phyloP scores from a whole-genome alignment of 129 eudicot species.

The Sambucus nigra region DNA sequence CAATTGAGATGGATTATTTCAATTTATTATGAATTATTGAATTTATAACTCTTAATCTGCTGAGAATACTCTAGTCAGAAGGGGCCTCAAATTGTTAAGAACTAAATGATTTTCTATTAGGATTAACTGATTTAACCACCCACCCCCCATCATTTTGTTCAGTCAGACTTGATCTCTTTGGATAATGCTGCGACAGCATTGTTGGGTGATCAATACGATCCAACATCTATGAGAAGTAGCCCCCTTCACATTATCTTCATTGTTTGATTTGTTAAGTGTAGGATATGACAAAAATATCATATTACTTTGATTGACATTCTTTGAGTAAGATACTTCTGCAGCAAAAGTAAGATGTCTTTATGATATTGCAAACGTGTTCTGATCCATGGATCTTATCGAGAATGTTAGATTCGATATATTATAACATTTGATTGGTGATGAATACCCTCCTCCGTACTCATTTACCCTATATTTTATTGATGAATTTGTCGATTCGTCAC shows the following conservation, averaged over 20 bases:
- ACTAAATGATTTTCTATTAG: not conserved
- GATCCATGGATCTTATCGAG: constrained; percentile 65
- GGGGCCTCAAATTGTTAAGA: too few species aligned
- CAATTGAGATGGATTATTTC: too few species aligned
- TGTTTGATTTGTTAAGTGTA: not conserved
- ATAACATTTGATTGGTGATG: not conserved
- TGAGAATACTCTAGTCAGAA: too few species aligned
- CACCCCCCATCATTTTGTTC: constrained; percentile 2
- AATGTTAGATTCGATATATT: constrained; percentile 40
- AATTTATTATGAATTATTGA: too few species aligned
- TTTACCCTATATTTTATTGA: not conserved
- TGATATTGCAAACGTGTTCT: constrained; percentile 69
- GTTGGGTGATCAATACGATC: constrained; percentile 51
- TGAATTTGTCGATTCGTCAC: constrained; percentile 29
- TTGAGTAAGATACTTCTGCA: constrained; percentile 21
- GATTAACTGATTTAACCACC: constrained; percentile 2
- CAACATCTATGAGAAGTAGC: constrained; percentile 62
- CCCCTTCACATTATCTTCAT: not conserved
- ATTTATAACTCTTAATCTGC: too few species aligned
- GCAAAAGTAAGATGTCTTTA: constrained; percentile 71
- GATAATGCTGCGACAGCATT: constrained; percentile 68
- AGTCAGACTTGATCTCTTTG: constrained; percentile 64
- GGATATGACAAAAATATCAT: not conserved
- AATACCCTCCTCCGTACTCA: constrained; percentile 1
- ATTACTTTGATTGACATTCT: constrained; percentile 12